These are phyloP conservation scores for Ammopiptanthus mongolicus DNA, from an alignment of 306 rosid genomes.

Conservation along the genomic window DNA sequence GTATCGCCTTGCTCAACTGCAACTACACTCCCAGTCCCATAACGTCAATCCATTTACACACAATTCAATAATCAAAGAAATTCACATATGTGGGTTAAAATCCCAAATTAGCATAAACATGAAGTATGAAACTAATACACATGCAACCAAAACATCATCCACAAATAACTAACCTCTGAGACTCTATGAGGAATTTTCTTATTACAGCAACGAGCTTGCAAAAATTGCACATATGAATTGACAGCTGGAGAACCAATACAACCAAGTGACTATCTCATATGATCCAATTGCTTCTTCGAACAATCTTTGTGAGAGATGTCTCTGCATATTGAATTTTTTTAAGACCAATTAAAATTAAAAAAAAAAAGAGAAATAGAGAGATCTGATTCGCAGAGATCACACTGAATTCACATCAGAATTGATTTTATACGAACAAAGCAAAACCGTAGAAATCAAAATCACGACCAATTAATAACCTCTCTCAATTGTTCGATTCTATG, in stretches of 20 bases:
- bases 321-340: slow-evolving; percentile 28
- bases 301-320: slow-evolving; percentile 18
- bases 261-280: slow-evolving; percentile 52
- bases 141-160: background rate
- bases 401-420: slow-evolving; percentile 15
- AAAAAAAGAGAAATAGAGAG: background rate
- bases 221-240: slow-evolving; percentile 45
- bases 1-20: slow-evolving; percentile 41
- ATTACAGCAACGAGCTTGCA: slow-evolving; percentile 22
- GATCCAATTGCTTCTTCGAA: slow-evolving; percentile 46
- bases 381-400: slow-evolving; percentile 26
- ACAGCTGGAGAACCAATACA: slow-evolving; percentile 37
- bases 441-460: background rate
- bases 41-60: slow-evolving; percentile 3
- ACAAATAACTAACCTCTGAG: slow-evolving; percentile 41
- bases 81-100: too few relatives aligned
- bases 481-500: slow-evolving; percentile 7
- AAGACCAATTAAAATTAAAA: background rate
- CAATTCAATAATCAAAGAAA: background rate
- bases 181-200: slow-evolving; percentile 30
- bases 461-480: background rate
- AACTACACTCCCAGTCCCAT: slow-evolving; percentile 14
- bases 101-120: too few relatives aligned
- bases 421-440: slow-evolving; percentile 24
- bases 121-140: slow-evolving; percentile 3